Evolutionary conservation across 1,284 basidiomycete genomes (phyloP).

Genomic region (Sparassis latifolia): DNA sequence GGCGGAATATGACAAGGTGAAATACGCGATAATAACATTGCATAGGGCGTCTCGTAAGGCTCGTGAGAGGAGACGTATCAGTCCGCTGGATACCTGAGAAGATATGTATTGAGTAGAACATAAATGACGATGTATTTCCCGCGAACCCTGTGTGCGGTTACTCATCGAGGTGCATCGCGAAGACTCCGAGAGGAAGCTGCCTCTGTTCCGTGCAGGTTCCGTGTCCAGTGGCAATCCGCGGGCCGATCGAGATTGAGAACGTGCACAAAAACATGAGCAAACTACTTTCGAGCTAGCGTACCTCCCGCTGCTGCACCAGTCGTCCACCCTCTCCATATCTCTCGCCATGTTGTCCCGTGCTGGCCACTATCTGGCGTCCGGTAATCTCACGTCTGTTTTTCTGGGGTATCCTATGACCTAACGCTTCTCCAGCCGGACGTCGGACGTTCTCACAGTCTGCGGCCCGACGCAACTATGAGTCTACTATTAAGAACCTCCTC

Average conservation of each 20-base stretch:
- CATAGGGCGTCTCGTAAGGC: slow-evolving; percentile 64
- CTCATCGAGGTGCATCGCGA: too few relatives aligned
- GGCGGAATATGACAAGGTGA: slow-evolving; percentile 70
- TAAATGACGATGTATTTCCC: too few relatives aligned
- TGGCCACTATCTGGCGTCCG: slow-evolving; percentile 46
- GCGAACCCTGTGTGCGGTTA: too few relatives aligned
- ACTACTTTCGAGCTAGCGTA: background rate
- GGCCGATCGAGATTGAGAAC: slow-evolving; percentile 2
- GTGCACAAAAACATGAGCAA: slow-evolving; percentile 3
- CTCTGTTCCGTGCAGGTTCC: too few relatives aligned
- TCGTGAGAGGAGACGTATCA: slow-evolving; percentile 55
- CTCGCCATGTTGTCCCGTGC: slow-evolving; percentile 51
- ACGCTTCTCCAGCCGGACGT: slow-evolving; percentile 45
- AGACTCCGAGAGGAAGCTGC: too few relatives aligned
- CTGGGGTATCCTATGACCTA: background rate
- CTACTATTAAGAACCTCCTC: slow-evolving; percentile 87
- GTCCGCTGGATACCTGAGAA: slow-evolving; percentile 33
- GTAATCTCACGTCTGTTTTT: slow-evolving; percentile 33
- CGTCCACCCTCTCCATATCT: slow-evolving; percentile 9
- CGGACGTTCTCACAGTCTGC: slow-evolving; percentile 77
- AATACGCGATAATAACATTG: slow-evolving; percentile 62
- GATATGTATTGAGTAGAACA: background rate
- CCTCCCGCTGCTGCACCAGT: slow-evolving; percentile 8
- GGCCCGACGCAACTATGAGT: slow-evolving; percentile 71
- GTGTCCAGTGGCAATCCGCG: background rate